Evolutionary conservation across 192 early-diverging fungal genomes (phyloP), one percentile per base, ranked within the genome.

Genomic region (Coemansia sp.): DNA sequence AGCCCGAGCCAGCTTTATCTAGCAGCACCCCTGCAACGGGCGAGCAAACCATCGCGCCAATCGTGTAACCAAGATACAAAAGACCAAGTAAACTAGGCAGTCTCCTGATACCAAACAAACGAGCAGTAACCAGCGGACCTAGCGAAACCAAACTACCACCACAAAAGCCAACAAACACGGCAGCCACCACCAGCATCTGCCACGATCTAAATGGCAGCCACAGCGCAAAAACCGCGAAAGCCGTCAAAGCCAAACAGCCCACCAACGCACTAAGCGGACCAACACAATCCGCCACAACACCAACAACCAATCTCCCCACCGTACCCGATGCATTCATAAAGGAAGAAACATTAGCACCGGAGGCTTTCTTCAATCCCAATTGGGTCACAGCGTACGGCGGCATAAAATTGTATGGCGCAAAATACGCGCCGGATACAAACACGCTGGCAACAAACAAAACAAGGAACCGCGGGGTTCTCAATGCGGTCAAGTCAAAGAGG

Each of bases 41-140:
- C 29, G 69, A 64, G 56, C 61, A 68, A 7, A 72, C 33, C n/a
- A 77, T 42, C 14, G 59, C 42, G 5, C 69, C 69, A 12, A 66
- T 31, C 0, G 59, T 66, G n/a, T 71, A 72, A 10, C 65, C 48
- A 20, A 77, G 25, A 18, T 71, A 65, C 16, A 73, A 11, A 2
- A 79, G 54, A 0, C 76, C 76, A 56, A 79, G 62, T 29, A 64
- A 66, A 45, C 76, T 79, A 1, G 68, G 60, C 49, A 79, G 22
- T 14, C 68, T 54, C 40, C 66, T 61, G 32, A 70, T 49, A 28
- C 71, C 76, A 64, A 79, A 79, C 20, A 68, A 29, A 3, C 51
- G 61, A 7, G 71, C 71, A 5, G 68, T 68, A 2, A 73, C 62
- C 3, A 70, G 68, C 14, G 76, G 76, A 18, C 65, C 57, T 61